Base-by-base conservation (phyloP, 1,284 basidiomycete species). In the Athelia psychrophila region DNA sequence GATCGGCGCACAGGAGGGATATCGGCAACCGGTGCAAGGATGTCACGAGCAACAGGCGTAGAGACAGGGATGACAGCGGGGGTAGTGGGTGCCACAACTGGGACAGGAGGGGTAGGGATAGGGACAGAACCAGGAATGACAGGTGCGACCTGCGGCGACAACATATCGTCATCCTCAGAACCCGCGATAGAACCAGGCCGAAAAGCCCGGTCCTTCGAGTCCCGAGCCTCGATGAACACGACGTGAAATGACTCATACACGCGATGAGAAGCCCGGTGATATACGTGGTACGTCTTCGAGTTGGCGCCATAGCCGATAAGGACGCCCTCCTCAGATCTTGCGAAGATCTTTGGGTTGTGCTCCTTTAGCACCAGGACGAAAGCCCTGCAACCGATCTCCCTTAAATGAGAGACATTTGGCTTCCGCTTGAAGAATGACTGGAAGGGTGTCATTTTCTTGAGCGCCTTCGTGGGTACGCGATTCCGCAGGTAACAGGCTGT, bases 221-320 rank as follows among this genome's bases (percentile, higher is more conserved):
- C 50, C 18, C 54, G 36, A 20, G 54, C 49, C 50, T 68, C 61
- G 44, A 68, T 62, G 40, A 70, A 68, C 0, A 51, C 20, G 20
- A 68, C 65, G 38, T 70, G 57, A 16, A 55, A 56, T 1, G 66
- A 64, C 2, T 49, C 49, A 13, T 63, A 45, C 3, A 66, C 50
- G 10, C 57, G 51, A 18, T 56, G 47, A 0, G 57, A 55, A 2
- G 52, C 48, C 3, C 44, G 36, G 22, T 64, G 51, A 16, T 61
- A 60, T 22, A 58, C 59, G 0, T 47, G 42, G 54, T 63, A 67
- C 2, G 62, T 57, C 16, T 60, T 59, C 4, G 56, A 52, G 44
- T 58, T 42, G 10, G 53, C 49, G 2, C 55, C 53, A 38, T 65
- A 68, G 1, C 64, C 64, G 3, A 68, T 47, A 33, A 64, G 61